These are phyloP conservation scores for Trametes pubescens DNA, from an alignment of 1,284 basidiomycete species.

Conservation along the genomic window DNA sequence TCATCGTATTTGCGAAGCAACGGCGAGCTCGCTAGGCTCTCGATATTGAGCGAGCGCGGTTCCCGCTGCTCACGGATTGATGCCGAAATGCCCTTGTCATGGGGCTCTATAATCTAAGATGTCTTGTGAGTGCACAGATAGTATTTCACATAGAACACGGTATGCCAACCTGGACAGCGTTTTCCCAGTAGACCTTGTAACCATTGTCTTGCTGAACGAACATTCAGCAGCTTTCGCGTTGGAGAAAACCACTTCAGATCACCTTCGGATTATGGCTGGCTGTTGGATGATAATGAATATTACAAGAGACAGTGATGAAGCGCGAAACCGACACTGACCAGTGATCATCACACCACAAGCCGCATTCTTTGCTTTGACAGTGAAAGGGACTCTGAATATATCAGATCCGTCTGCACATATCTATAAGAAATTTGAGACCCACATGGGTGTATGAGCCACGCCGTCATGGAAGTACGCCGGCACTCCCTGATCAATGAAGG, in stretches of 20 bases:
- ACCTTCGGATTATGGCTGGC: slow-evolving; percentile 90
- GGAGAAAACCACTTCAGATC: slow-evolving; percentile 10
- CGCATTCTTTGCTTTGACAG: slow-evolving; percentile 69
- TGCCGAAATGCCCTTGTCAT: slow-evolving; percentile 77
- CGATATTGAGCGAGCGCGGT: slow-evolving; percentile 58
- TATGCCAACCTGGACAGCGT: slow-evolving; percentile 74
- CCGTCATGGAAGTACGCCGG: slow-evolving; percentile 77
- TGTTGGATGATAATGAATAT: slow-evolving; percentile 38
- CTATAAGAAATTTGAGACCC: slow-evolving; percentile 35
- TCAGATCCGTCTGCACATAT: not conserved
- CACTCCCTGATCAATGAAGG: slow-evolving; percentile 68
- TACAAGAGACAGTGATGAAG: not conserved
- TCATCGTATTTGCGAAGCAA: slow-evolving; percentile 24
- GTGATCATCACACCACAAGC: slow-evolving; percentile 91
- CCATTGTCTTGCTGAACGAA: slow-evolving; percentile 78
- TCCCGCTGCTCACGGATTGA: slow-evolving; percentile 69
- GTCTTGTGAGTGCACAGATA: not conserved
- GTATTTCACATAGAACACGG: too few species aligned
- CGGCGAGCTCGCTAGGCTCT: slow-evolving; percentile 27
- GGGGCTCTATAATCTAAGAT: slow-evolving; percentile 79
- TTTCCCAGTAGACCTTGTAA: slow-evolving; percentile 91
- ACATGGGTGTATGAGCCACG: slow-evolving; percentile 85
- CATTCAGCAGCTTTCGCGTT: not conserved
- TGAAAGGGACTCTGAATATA: slow-evolving; percentile 74
- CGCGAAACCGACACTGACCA: slow-evolving; percentile 50